These are phyloP conservation scores for Pichia sp. DNA, from an alignment of 1,139 yeast genomes.

Conservation along the genomic window DNA sequence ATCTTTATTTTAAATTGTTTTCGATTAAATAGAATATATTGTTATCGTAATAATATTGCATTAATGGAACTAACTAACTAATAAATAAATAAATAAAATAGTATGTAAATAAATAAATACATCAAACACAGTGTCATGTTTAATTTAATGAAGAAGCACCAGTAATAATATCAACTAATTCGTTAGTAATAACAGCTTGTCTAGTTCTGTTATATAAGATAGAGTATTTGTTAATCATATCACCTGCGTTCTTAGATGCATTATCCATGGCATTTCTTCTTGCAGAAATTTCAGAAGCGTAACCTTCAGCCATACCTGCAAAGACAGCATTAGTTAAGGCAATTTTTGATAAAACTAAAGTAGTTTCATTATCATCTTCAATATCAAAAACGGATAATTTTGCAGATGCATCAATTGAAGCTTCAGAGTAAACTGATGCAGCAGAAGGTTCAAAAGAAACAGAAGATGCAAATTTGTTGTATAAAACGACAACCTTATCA, in stretches of 20 bases:
- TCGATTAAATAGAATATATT: too few relatives aligned
- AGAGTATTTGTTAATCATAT: constrained; percentile 93
- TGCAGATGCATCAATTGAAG: constrained; percentile 78
- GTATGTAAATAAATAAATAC: too few relatives aligned
- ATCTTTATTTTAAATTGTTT: too few relatives aligned
- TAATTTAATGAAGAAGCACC: constrained; percentile 99
- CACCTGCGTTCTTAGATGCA: constrained; percentile 99
- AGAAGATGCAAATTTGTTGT: constrained; percentile 83
- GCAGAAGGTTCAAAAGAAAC: constrained; percentile 84
- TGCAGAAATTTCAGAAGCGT: constrained; percentile 96
- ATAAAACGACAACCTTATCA: constrained; percentile 73
- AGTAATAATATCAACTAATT: constrained; percentile 97
- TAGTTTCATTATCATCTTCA: constrained; percentile 66
- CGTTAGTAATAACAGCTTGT: constrained; percentile 99
- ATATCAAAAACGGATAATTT: constrained; percentile 78
- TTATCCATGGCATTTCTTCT: constrained; percentile 99
- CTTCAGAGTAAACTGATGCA: constrained; percentile 62
- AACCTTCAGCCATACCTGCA: constrained; percentile 95
- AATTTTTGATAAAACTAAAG: constrained; percentile 67
- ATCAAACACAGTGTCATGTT: too few relatives aligned
- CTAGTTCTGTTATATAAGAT: constrained; percentile 99
- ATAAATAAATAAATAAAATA: too few relatives aligned
- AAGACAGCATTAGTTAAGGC: constrained; percentile 84
- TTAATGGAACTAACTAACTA: too few relatives aligned
- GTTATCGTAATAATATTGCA: too few relatives aligned